Evolutionary conservation across 192 early-diverging fungal genomes (phyloP).

Genomic region (Ramicandelaber brevisporus): DNA sequence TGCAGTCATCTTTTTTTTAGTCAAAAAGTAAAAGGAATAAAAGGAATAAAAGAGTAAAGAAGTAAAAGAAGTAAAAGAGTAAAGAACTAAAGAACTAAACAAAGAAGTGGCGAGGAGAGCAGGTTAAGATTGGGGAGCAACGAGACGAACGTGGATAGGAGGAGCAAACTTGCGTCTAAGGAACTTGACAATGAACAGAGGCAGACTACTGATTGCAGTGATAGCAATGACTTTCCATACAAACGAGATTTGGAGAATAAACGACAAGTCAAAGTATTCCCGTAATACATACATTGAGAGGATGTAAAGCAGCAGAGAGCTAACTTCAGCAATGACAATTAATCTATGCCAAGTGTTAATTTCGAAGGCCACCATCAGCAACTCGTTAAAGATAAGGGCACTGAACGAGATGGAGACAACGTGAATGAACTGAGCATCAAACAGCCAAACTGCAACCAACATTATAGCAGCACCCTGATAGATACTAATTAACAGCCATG

Average conservation of each 20-base stretch:
- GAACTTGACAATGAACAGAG: constrained; percentile 65
- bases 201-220: constrained; percentile 60
- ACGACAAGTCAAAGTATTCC: constrained; percentile 73
- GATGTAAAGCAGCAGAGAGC: constrained; percentile 60
- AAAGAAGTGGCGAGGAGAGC: too few species aligned
- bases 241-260: constrained; percentile 65
- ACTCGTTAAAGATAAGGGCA: constrained; percentile 75
- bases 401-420: constrained; percentile 92
- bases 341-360: constrained; percentile 81
- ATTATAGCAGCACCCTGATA: constrained; percentile 94
- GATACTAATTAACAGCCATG: constrained; percentile 80
- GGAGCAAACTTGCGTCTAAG: constrained; percentile 56
- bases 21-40: too few species aligned
- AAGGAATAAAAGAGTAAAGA: constrained; percentile 11
- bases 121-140: too few species aligned
- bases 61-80: constrained; percentile 10
- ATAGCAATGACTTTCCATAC: constrained; percentile 79
- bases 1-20: too few species aligned
- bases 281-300: constrained; percentile 71
- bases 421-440: constrained; percentile 86
- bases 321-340: constrained; percentile 68
- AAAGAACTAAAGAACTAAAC: constrained; percentile 7
- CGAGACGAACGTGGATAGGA: constrained; percentile 69
- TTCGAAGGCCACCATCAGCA: constrained; percentile 87
- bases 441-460: constrained; percentile 80